Evolutionary conservation across 2,329 filamentous ascomycete species (phyloP).

Genomic region (Phialophora macrospora): DNA sequence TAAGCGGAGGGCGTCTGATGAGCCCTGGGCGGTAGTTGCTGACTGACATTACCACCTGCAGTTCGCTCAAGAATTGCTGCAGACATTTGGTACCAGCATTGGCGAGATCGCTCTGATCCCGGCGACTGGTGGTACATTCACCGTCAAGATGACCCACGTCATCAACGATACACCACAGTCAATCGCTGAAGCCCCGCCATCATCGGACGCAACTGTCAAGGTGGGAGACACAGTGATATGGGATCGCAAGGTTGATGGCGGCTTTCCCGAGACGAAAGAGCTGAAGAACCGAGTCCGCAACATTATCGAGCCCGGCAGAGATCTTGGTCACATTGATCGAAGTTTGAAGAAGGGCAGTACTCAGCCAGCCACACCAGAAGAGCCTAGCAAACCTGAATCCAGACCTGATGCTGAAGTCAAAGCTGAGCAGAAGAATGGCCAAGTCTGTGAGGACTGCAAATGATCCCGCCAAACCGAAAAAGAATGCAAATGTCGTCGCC

Average conservation of each 20-base stretch:
- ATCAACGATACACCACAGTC: conserved; percentile 6
- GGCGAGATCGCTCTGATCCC: conserved; percentile 89
- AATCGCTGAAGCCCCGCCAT: not conserved
- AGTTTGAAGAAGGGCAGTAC: conserved; percentile 44
- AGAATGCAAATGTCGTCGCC: not conserved
- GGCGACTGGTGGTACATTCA: conserved; percentile 80
- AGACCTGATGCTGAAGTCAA: conserved; percentile 3
- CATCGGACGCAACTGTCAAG: conserved; percentile 19
- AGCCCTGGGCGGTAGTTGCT: not conserved
- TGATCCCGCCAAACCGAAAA: not conserved
- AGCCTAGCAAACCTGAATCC: conserved; percentile 8
- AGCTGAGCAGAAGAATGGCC: not conserved
- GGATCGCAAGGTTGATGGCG: conserved; percentile 84
- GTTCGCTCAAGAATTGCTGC: conserved; percentile 94
- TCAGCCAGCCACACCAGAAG: conserved; percentile 22
- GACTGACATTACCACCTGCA: conserved; percentile 46
- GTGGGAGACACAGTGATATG: conserved; percentile 67
- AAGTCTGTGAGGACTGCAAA: conserved; percentile 18
- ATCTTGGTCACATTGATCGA: conserved; percentile 81
- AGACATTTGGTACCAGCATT: conserved; percentile 81
- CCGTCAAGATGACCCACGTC: conserved; percentile 66
- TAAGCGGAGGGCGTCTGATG: not conserved
- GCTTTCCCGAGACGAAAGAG: conserved; percentile 93
- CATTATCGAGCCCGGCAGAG: conserved; percentile 74
- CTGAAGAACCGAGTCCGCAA: conserved; percentile 84